Percentiles rank a stretch among this genome's conserved stretches.
Evolutionary conservation across 2,329 filamentous ascomycete genomes (phyloP).

Genomic region (Pseudogymnoascus sp.): DNA sequence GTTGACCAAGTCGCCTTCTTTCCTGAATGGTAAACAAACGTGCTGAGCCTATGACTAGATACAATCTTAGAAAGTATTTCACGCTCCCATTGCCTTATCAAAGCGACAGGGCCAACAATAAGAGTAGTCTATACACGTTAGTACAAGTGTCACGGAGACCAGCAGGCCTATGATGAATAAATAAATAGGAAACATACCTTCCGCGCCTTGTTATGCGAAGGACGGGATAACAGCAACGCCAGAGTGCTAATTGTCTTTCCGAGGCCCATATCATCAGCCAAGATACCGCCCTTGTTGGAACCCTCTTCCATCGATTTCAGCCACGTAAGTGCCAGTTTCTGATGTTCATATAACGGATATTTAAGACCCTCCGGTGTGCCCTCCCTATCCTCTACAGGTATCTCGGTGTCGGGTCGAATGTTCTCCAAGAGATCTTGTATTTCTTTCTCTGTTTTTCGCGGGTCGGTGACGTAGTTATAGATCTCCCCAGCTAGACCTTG

Average conservation of each 20-base stretch:
- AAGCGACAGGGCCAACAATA: constrained; percentile 71
- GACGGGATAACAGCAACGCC: constrained; percentile 45
- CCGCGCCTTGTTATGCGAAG: neutral
- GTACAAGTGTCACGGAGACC: constrained; percentile 7
- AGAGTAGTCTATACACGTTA: constrained; percentile 61
- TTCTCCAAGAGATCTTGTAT: constrained; percentile 64
- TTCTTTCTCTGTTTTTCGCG: constrained; percentile 52
- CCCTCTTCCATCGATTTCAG: constrained; percentile 67
- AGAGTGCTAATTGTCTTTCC: constrained; percentile 81
- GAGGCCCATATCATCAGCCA: constrained; percentile 77
- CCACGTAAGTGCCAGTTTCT: constrained; percentile 72
- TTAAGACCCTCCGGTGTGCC: constrained; percentile 63
- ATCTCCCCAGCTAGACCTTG: constrained; percentile 5
- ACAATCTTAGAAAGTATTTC: constrained; percentile 69
- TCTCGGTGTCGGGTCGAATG: constrained; percentile 64
- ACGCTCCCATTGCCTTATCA: constrained; percentile 77
- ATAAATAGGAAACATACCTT: constrained; percentile 12
- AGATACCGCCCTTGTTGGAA: constrained; percentile 64
- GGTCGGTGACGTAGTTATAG: constrained; percentile 30
- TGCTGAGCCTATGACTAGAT: constrained; percentile 48
- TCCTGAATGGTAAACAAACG: constrained; percentile 62
- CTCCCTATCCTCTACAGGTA: constrained; percentile 54
- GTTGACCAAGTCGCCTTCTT: constrained; percentile 54
- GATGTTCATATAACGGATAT: constrained; percentile 69
- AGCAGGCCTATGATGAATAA: neutral